Conservation (phyloP, 208 protist species). For the Wallacemonas rigidus region DNA sequence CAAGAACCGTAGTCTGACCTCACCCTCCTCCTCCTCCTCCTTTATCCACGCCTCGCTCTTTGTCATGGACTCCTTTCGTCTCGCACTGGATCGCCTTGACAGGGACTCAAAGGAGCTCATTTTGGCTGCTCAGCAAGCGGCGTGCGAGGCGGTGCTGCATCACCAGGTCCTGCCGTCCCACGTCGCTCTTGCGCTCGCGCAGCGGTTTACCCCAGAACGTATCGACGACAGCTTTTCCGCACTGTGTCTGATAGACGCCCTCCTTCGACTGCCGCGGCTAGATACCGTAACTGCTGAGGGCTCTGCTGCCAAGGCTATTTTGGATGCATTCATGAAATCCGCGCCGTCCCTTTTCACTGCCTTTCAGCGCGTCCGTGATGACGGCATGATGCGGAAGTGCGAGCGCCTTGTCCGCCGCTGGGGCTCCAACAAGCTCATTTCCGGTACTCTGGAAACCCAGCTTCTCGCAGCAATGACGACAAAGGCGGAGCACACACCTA, state of each 20-base stretch:
- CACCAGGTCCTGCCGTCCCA: slow-evolving; percentile 40
- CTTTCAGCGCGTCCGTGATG: slow-evolving; percentile 28
- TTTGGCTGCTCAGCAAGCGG: slow-evolving; percentile 25
- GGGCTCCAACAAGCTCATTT: slow-evolving; percentile 42
- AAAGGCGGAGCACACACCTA: background rate
- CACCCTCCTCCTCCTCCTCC: no score
- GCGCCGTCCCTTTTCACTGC: slow-evolving; percentile 34
- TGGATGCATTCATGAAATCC: slow-evolving; percentile 59
- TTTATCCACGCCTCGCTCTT: background rate
- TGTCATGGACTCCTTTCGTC: slow-evolving; percentile 53
- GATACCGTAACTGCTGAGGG: slow-evolving; percentile 21
- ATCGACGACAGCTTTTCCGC: slow-evolving; percentile 59
- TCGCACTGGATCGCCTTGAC: slow-evolving; percentile 43
- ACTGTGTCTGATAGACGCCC: slow-evolving; percentile 71
- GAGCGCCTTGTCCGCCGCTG: slow-evolving; percentile 59
- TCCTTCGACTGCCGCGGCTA: slow-evolving; percentile 22
- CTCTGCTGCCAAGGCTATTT: slow-evolving; percentile 29
- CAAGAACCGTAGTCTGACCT: no score
- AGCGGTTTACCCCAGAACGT: slow-evolving; percentile 58
- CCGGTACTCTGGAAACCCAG: slow-evolving; percentile 21
- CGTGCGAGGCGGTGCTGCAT: slow-evolving; percentile 31
- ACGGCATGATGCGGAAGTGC: slow-evolving; percentile 54
- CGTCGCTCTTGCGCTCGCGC: slow-evolving; percentile 62
- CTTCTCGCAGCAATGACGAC: slow-evolving; percentile 37
- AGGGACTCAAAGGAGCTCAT: slow-evolving; percentile 81